Conservation (phyloP, 805 yeast genomes). For the Cyberlindnera japonica region DNA sequence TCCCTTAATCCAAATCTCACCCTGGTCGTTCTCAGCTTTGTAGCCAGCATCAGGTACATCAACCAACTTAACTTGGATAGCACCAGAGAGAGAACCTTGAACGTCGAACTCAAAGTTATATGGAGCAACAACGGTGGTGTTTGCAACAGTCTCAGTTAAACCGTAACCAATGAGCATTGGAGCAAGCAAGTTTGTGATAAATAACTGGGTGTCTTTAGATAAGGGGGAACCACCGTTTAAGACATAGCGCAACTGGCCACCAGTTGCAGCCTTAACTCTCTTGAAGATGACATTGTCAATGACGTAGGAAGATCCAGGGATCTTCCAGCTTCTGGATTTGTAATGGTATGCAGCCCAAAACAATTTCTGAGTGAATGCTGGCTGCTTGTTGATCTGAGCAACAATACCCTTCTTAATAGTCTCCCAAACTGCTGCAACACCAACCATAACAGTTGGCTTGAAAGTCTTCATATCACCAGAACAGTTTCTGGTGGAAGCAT, state of each 20-base stretch:
- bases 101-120: conserved; percentile 64
- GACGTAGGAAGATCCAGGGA: conserved; percentile 66
- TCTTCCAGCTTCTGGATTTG: conserved; percentile 58
- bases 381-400: conserved; percentile 64
- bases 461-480: conserved; percentile 83
- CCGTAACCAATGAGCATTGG: conserved; percentile 96
- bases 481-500: conserved; percentile 77
- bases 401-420: conserved; percentile 88
- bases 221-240: conserved; percentile 94
- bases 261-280: conserved; percentile 89
- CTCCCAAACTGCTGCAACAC: conserved; percentile 99
- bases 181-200: conserved; percentile 69
- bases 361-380: conserved; percentile 65
- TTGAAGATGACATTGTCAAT: conserved; percentile 77
- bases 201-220: conserved; percentile 74
- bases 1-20: conserved; percentile 85
- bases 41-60: conserved; percentile 93
- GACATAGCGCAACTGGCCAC: conserved; percentile 72
- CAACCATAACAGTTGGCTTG: conserved; percentile 93
- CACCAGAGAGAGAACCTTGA: conserved; percentile 80
- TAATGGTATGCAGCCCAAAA: conserved; percentile 88
- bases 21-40: conserved; percentile 84
- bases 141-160: conserved; percentile 93
- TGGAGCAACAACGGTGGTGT: conserved; percentile 67
- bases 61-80: conserved; percentile 81